Base-by-base conservation (phyloP, 495 filamentous ascomycete species). In the Penicillium robsamsonii region DNA sequence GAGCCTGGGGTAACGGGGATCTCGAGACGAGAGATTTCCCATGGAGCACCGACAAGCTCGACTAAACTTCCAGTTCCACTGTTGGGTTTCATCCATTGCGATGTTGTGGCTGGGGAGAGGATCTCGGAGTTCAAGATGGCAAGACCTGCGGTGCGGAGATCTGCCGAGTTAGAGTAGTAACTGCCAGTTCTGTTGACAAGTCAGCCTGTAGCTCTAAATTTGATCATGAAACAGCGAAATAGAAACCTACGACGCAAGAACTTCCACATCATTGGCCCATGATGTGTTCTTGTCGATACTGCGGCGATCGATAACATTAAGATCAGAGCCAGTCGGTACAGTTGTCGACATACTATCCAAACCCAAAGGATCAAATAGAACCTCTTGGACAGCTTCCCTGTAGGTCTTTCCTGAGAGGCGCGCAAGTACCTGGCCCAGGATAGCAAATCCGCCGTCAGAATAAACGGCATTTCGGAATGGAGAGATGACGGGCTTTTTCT, bases 341-440 rank as follows among this genome's bases (percentile, higher is more conserved):
- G 68, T 74, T 46, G 71, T 76, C 5, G 73, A 79, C 50, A 63
- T 70, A 4, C 61, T 55, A 12, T 68, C 64, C 24, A 83, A 63
- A 0, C 61, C 62, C 10, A 84, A 67, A 6, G 72, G 74, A 6
- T 58, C 37, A 25, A 79, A 57, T 2, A 84, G 15, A 27, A 59
- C 57, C 1, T 70, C 59, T 43, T 80, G 44, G 13, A 84, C 59
- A 57, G 78, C 69, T 0, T 66, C 46, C 17, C 67, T 43, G 50
- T 78, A 81, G 4, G 40, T 49, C 46, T 70, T 74, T 12, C 74
- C 72, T 7, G 74, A 74, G 50, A 83, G 80, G 50, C 63, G 65
- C 51, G 81, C 77, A 46, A 84, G 70, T 0, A 77, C 79, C 55
- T 83, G 81, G 0, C 72, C 74, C 12, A 84, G 63, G 51, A 83